Base-by-base conservation (phyloP, 2,329 filamentous ascomycete genomes). In the Bisporella sp. region DNA sequence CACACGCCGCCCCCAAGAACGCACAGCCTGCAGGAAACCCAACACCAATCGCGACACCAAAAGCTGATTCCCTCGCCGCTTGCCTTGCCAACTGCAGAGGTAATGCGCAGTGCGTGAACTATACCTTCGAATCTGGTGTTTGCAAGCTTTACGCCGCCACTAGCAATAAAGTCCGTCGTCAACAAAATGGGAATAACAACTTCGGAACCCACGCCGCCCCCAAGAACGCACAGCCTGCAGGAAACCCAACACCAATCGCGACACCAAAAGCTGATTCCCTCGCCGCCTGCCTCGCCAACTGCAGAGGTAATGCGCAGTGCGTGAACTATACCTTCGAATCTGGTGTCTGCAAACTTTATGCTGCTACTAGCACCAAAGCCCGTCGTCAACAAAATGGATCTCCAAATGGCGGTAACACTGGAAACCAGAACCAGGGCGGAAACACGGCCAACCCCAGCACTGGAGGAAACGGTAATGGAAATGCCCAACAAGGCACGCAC, bases 181-280 rank as follows among this genome's bases (percentile, higher is more conserved):
- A 21, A n/a, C n/a, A n/a, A n/a, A n/a, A n/a, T n/a, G n/a, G n/a
- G n/a, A 21, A 21, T 3, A 21, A 21, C 21, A 41, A 40, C 37
- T 28, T 46, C 31, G 43, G 43, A 12, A 50, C 48, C n/a, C 43
- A 47, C 31, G 48, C 42, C 32, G 40, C 35, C 28, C 42, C 42
- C 13, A 29, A 29, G 21, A 50, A 50, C 39, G 30, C 8, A 9
- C 9, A 9, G 35, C 35, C 35, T n/a, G 35, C 35, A 2, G 35
- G 35, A 9, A 39, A 39, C 3, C 35, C 35, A 2, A 39, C 35
- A 9, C 35, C 35, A 9, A 39, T 39, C 35, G 35, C 35, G 2
- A 39, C 35, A n/a, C 35, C 35, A 2, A 2, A 9, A 39, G 35
- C 3, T 2, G 3, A 3, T n/a, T 9, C 9, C 35, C 2, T 39